These are phyloP conservation scores for Butyriboletus loyo DNA, from an alignment of 768 basidiomycete species.

Conservation along the genomic window DNA sequence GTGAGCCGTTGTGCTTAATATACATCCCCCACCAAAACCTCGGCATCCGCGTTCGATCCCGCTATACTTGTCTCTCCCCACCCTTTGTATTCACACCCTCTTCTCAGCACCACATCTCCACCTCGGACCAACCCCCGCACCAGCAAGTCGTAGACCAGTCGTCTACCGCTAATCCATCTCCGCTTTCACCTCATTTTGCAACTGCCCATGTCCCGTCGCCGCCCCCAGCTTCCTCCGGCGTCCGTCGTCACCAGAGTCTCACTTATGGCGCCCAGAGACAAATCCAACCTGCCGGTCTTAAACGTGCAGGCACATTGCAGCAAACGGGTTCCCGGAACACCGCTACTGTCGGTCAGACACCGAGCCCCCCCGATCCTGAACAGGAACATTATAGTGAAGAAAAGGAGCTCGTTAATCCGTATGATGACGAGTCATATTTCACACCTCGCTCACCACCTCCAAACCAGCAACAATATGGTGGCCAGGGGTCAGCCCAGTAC, in stretches of 20 bases:
- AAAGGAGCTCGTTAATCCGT: slow-evolving; percentile 37
- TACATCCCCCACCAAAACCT: neutral
- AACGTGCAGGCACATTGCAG: slow-evolving; percentile 69
- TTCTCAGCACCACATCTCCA: slow-evolving; percentile 23
- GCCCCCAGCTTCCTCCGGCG: slow-evolving; percentile 64
- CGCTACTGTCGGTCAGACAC: slow-evolving; percentile 33
- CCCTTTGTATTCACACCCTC: slow-evolving; percentile 13
- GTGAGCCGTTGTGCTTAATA: slow-evolving; percentile 36
- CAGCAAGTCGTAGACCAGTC: slow-evolving; percentile 51
- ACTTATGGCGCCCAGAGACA: slow-evolving; percentile 64
- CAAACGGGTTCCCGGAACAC: slow-evolving; percentile 42
- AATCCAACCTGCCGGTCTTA: slow-evolving; percentile 53
- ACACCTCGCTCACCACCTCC: slow-evolving; percentile 41
- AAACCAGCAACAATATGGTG: slow-evolving; percentile 39
- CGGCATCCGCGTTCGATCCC: neutral
- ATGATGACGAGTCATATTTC: slow-evolving; percentile 56
- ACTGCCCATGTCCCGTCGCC: slow-evolving; percentile 58
- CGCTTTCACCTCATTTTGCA: slow-evolving; percentile 62
- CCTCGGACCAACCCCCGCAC: slow-evolving; percentile 34
- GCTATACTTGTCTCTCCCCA: neutral
- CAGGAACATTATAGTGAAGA: slow-evolving; percentile 56
- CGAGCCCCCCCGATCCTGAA: slow-evolving; percentile 48
- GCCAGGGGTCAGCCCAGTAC: slow-evolving; percentile 37
- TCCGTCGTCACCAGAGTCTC: slow-evolving; percentile 78
- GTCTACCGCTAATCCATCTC: slow-evolving; percentile 41